Evolutionary conservation across 805 yeast species (phyloP).

Genomic region (Kodamaea hsintzibuensis): DNA sequence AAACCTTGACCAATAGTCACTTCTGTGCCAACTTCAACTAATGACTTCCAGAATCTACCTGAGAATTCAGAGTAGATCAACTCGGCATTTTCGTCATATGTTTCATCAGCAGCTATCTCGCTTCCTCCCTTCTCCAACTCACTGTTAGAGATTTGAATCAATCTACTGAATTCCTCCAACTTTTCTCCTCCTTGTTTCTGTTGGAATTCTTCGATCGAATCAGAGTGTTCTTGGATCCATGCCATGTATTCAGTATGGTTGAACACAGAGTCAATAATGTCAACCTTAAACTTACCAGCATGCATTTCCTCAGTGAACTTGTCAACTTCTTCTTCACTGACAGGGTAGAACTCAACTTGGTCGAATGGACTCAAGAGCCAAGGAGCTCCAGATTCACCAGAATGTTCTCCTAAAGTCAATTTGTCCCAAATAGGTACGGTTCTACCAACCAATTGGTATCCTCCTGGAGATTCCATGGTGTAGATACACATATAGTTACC

Average conservation of each 20-base stretch:
- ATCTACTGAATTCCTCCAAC: conserved; percentile 78
- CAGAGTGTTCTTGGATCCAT: conserved; percentile 76
- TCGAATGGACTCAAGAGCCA: conserved; percentile 94
- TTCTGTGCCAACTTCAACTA: conserved; percentile 74
- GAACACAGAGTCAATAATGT: conserved; percentile 74
- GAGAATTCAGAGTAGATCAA: conserved; percentile 90
- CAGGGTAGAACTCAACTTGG: conserved; percentile 93
- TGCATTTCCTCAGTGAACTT: conserved; percentile 66
- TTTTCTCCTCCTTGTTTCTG: conserved; percentile 75
- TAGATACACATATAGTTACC: conserved; percentile 99
- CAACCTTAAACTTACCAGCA: conserved; percentile 77
- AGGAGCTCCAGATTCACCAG: conserved; percentile 50
- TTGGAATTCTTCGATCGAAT: conserved; percentile 69
- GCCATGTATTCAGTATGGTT: conserved; percentile 75
- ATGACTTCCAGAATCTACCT: conserved; percentile 96
- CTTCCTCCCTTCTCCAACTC: conserved; percentile 61
- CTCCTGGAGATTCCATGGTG: conserved; percentile 98
- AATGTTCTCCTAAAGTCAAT: conserved; percentile 70
- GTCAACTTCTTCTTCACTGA: conserved; percentile 80
- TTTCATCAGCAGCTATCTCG: conserved; percentile 46
- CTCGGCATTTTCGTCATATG: conserved; percentile 76
- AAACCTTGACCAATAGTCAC: conserved; percentile 77
- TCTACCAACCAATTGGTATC: conserved; percentile 94
- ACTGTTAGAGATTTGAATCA: conserved; percentile 79
- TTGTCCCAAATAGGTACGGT: conserved; percentile 98